Percentiles rank a stretch among this genome's conserved stretches.
These are phyloP conservation scores for Cystobasidiaceae sp. DNA, from an alignment of 1,284 basidiomycete genomes.

Conservation along the genomic window DNA sequence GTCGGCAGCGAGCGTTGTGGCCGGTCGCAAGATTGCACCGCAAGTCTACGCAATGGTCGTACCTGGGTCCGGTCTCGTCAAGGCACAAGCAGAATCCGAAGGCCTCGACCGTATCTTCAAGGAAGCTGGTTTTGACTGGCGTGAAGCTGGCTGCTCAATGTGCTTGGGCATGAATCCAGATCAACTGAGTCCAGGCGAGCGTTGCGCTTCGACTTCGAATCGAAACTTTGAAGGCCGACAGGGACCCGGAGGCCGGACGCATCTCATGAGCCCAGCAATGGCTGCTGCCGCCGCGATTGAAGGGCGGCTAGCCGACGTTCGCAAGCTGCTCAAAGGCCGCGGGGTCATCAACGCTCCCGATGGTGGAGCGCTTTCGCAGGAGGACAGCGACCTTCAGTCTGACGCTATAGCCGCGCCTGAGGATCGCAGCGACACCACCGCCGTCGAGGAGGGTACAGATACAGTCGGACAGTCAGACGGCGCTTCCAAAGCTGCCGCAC, in stretches of 20 bases:
- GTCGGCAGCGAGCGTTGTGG: conserved; percentile 76
- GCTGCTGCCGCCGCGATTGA: conserved; percentile 88
- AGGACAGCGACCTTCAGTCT: conserved; percentile 33
- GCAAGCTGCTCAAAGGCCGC: conserved; percentile 52
- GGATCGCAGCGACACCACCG: conserved; percentile 34
- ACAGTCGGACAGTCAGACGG: conserved; percentile 34
- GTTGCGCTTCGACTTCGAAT: conserved; percentile 94
- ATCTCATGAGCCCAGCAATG: conserved; percentile 91
- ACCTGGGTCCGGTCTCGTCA: conserved; percentile 88
- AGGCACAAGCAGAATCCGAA: conserved; percentile 90
- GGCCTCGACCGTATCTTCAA: conserved; percentile 86
- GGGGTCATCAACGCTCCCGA: conserved; percentile 69
- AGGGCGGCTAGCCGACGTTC: conserved; percentile 81
- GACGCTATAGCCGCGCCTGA: conserved; percentile 36
- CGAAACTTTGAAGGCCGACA: conserved; percentile 94
- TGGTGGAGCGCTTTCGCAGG: conserved; percentile 54
- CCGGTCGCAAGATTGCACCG: conserved; percentile 71
- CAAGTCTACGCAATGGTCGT: conserved; percentile 89
- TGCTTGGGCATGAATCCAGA: conserved; percentile 98
- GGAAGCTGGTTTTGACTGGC: conserved; percentile 94
- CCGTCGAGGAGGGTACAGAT: conserved; percentile 46
- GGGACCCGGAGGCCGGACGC: conserved; percentile 85
- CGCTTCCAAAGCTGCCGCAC: conserved; percentile 25
- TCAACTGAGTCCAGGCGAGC: conserved; percentile 79
- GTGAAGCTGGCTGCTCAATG: conserved; percentile 97